Conservation (phyloP, 306 rosid species). For the Cicer bijugum region DNA sequence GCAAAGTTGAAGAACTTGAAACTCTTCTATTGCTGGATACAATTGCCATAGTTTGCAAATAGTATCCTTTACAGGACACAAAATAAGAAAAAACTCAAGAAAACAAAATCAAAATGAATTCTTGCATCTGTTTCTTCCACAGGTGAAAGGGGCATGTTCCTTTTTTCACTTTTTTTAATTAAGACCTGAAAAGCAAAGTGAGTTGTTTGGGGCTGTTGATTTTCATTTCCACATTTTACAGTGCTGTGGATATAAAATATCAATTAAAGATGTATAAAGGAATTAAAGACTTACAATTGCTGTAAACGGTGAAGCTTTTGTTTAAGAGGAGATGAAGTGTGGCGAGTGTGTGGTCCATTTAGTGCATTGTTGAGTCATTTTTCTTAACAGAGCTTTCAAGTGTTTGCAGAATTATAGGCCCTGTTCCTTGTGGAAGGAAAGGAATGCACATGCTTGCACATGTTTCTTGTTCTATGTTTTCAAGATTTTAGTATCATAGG, state of each 20-base stretch:
- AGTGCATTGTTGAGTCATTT: too few species aligned
- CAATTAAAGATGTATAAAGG: too few species aligned
- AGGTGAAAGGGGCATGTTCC: too few species aligned
- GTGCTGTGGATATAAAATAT: not conserved
- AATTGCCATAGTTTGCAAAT: constrained; percentile 29
- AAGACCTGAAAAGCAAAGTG: not conserved
- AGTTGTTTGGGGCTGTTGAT: not conserved
- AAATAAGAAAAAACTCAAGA: not conserved
- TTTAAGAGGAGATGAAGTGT: too few species aligned
- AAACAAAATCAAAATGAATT: not conserved
- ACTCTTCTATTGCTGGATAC: too few species aligned
- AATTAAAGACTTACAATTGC: too few species aligned
- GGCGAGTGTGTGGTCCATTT: too few species aligned
- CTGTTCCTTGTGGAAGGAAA: constrained; percentile 61
- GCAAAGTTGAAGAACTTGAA: too few species aligned
- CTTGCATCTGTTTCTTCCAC: not conserved
- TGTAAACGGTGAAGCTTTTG: too few species aligned
- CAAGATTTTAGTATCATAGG: constrained; percentile 19
- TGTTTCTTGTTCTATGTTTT: constrained; percentile 40
- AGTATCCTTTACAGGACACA: not conserved
- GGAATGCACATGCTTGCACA: constrained; percentile 64
- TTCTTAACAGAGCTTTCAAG: too few species aligned
- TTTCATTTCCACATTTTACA: constrained; percentile 19
- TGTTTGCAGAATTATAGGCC: too few species aligned
- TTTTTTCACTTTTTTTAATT: too few species aligned